These are phyloP conservation scores for Picochlorum sp. DNA, from an alignment of 139 green algal species.

Conservation along the genomic window DNA sequence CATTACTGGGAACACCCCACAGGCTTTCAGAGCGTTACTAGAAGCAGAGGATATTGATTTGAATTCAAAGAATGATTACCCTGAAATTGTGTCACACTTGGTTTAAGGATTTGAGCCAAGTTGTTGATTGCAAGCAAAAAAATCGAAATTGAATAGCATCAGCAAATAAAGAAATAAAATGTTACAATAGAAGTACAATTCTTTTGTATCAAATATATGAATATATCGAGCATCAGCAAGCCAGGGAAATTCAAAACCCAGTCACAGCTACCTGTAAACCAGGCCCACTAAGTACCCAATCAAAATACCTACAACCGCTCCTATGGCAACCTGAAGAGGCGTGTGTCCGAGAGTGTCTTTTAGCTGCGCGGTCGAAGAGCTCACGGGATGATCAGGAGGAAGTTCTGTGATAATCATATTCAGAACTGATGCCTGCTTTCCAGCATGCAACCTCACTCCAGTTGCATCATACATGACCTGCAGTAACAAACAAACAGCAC, in stretches of 20 bases:
- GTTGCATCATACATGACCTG: conserved; percentile 88
- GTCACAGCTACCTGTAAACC: conserved; percentile 11
- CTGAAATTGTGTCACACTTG: too few relatives aligned
- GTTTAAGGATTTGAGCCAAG: too few relatives aligned
- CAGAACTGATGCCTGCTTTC: conserved; percentile 88
- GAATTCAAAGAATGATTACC: too few relatives aligned
- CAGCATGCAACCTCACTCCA: conserved; percentile 84
- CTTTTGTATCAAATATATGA: background rate
- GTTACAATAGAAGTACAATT: background rate
- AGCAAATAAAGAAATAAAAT: background rate
- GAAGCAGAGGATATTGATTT: too few relatives aligned
- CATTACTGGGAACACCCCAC: too few relatives aligned
- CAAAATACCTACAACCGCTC: conserved; percentile 20
- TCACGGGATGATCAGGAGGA: conserved; percentile 60
- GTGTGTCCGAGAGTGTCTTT: conserved; percentile 73
- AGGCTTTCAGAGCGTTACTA: too few relatives aligned
- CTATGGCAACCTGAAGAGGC: conserved; percentile 43
- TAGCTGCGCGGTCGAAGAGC: conserved; percentile 21
- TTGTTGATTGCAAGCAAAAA: too few relatives aligned
- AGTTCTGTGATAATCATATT: conserved; percentile 80
- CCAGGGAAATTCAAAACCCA: too few relatives aligned
- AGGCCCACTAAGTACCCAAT: conserved; percentile 21
- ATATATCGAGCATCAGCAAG: too few relatives aligned
- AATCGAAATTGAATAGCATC: too few relatives aligned
- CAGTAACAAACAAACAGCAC: background rate